phyloP scores from a whole-genome alignment of 192 early-diverging fungal genomes.

The Spizellomyces sp. region DNA sequence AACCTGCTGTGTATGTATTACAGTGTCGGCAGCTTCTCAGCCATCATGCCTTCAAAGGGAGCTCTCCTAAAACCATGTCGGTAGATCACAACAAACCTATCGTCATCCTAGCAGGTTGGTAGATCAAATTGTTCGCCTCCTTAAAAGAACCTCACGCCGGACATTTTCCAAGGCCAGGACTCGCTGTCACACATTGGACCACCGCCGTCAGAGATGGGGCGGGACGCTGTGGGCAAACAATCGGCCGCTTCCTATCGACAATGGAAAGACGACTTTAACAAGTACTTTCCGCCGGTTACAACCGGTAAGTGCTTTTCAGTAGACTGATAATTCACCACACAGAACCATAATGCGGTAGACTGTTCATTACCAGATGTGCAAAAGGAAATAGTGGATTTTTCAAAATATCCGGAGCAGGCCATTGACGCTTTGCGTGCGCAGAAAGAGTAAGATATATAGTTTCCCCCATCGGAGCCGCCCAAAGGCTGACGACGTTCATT shows the following conservation, averaged over 20 bases:
- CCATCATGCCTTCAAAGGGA: constrained; percentile 48
- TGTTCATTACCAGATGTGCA: background rate
- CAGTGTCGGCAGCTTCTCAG: constrained; percentile 31
- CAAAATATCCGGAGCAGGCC: constrained; percentile 36
- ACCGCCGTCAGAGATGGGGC: constrained; percentile 39
- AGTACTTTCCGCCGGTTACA: constrained; percentile 41
- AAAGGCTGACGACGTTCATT: background rate
- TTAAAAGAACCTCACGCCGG: no score
- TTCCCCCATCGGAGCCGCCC: background rate
- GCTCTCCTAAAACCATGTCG: constrained; percentile 24
- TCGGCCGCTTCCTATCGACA: background rate
- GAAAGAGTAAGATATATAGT: constrained; percentile 41
- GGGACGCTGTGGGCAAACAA: constrained; percentile 40
- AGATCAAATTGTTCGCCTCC: no score
- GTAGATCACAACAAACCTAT: constrained; percentile 53
- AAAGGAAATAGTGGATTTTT: constrained; percentile 31
- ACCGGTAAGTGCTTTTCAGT: background rate
- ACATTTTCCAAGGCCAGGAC: constrained; percentile 35
- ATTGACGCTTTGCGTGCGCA: constrained; percentile 48
- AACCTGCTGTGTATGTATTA: background rate
- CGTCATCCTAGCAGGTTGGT: constrained; percentile 37
- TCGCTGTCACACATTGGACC: constrained; percentile 50
- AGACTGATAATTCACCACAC: background rate
- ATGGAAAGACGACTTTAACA: constrained; percentile 47
- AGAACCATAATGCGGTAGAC: no score